These are phyloP conservation scores for Microsporum canis DNA, from an alignment of 2,329 filamentous ascomycete genomes.

Conservation along the genomic window DNA sequence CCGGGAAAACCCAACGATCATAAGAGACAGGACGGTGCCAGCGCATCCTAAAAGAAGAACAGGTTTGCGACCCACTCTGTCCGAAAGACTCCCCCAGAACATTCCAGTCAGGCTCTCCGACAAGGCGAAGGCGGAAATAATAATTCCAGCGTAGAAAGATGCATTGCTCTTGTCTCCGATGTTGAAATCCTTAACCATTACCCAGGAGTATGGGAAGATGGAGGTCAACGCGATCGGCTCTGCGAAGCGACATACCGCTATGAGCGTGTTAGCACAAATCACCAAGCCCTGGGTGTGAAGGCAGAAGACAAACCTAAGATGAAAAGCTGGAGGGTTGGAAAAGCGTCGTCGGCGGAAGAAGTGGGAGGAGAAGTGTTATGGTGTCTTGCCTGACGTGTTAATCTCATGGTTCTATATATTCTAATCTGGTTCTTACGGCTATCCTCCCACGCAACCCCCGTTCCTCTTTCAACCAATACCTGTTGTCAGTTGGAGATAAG, in stretches of 20 bases:
- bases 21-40: conserved; percentile 68
- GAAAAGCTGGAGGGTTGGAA: conserved; percentile 72
- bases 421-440: conserved; percentile 44
- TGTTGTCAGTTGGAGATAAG: not conserved
- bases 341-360: conserved; percentile 50
- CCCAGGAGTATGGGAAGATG: conserved; percentile 86
- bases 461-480: not conserved
- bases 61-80: conserved; percentile 70
- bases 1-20: conserved; percentile 75
- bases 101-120: conserved; percentile 66
- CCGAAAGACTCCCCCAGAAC: conserved; percentile 65
- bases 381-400: conserved; percentile 45
- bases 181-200: conserved; percentile 64
- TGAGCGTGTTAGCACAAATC: not conserved
- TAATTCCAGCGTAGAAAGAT: conserved; percentile 75
- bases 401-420: conserved; percentile 44
- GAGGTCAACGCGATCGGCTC: conserved; percentile 89
- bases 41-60: conserved; percentile 64
- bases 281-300: not conserved
- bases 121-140: conserved; percentile 76
- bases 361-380: conserved; percentile 6
- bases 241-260: conserved; percentile 82
- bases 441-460: conserved; percentile 17
- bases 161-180: conserved; percentile 63
- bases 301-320: conserved; percentile 55